phyloP scores from a whole-genome alignment of 306 rosid species.

The Carpinus fangiana region DNA sequence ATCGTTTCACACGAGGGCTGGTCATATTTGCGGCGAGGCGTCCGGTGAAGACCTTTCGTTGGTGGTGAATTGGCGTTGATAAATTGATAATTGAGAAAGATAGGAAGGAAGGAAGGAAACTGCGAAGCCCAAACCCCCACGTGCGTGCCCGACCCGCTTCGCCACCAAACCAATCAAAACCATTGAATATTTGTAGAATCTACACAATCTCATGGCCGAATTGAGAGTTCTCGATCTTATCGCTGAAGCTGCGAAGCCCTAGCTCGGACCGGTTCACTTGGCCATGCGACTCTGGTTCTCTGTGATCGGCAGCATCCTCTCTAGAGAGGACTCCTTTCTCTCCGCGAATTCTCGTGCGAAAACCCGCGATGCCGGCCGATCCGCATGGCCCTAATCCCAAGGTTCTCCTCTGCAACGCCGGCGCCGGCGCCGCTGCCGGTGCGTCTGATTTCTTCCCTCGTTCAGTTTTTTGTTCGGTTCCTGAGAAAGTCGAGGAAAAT shows the following conservation, averaged over 20 bases:
- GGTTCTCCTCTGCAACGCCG: constrained; percentile 63
- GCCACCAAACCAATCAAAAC: too few relatives aligned
- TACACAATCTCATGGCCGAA: background rate
- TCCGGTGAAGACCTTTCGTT: too few relatives aligned
- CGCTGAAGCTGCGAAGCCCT: background rate
- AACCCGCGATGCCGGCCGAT: constrained; percentile 39
- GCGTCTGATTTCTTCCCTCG: background rate
- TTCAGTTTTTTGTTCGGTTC: background rate
- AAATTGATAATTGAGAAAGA: too few relatives aligned
- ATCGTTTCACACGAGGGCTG: too few relatives aligned
- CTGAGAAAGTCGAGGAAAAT: background rate
- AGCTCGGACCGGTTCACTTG: constrained; percentile 31
- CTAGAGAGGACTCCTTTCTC: constrained; percentile 52
- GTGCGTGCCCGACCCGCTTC: too few relatives aligned
- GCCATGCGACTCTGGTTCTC: constrained; percentile 82
- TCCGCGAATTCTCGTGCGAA: constrained; percentile 16
- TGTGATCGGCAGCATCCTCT: constrained; percentile 62
- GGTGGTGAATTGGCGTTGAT: too few relatives aligned
- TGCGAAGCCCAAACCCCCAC: too few relatives aligned
- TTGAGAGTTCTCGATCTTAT: background rate
- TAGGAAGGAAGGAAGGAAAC: too few relatives aligned
- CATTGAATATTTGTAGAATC: too few relatives aligned
- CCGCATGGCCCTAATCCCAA: constrained; percentile 48
- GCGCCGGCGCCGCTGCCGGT: constrained; percentile 84
- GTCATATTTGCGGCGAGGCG: too few relatives aligned